Base-by-base conservation (phyloP, 495 filamentous ascomycete genomes). In the Bryoglossum gracile region DNA sequence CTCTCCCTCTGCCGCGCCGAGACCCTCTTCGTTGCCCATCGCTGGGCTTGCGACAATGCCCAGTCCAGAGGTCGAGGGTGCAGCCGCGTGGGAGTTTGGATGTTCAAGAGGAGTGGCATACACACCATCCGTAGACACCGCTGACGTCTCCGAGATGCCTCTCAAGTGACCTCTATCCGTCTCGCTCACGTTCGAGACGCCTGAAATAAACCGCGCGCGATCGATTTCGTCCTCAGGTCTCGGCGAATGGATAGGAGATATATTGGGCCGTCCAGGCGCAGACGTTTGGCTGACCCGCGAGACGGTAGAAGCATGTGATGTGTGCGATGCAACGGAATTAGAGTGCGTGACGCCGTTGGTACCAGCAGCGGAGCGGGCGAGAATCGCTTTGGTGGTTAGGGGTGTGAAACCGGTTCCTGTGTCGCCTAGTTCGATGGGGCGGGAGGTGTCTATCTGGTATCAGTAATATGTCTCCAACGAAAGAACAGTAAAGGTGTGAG, bases 121-220 rank as follows among this genome's bases (percentile, higher is more conserved):
- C 9, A 8, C 42, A 19, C 46, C 50, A 45, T 43, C 42, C 1
- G 70, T 69, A 49, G 56, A 65, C 17, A 73, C 66, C 3, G 21
- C 41, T 19, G 64, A 72, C 3, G 62, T 61, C 40, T 71, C 69
- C 56, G 67, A 70, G 24, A 70, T 65, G 18, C 71, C 67, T 0
- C 72, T 58, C n/a, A 75, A 56, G 45, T 77, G 73, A 1, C 65
- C 57, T 6, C 55, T 45, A 21, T 73, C 68, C 2, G 59, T 55
- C 34, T 72, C 69, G 49, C 62, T 69, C 25, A 74, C 37, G 42
- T 64, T 60, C 14, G 66, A 70, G n/a, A 74, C 41, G 45, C 63
- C 71, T 28, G 65, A 69, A 19, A 60, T 55, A 11, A 70, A 56
- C 13, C 61, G 43, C 16, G 43, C 28, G 17, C 41, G 21, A 17